Evolutionary conservation across 2,329 filamentous ascomycete genomes (phyloP).

Genomic region (Aspergillus clavatus): DNA sequence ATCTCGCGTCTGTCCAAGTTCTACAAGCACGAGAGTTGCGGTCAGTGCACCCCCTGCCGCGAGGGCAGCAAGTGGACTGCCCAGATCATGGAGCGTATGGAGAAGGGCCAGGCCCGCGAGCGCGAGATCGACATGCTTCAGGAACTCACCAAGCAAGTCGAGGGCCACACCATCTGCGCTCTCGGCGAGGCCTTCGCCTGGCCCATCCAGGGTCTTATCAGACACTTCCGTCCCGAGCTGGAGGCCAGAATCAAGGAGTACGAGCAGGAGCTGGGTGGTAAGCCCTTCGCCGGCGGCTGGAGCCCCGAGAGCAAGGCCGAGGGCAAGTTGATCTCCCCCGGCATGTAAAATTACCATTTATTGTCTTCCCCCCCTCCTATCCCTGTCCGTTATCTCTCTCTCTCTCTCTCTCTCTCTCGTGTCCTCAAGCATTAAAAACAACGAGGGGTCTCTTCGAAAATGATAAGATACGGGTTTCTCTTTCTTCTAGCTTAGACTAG

Average conservation of each 20-base stretch:
- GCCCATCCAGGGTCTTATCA: conserved; percentile 96
- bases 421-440: too few species aligned
- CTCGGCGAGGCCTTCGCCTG: conserved; percentile 97
- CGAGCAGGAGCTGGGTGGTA: conserved; percentile 65
- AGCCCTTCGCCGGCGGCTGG: conserved; percentile 84
- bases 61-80: conserved; percentile 99
- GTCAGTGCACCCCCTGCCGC: conserved; percentile 98
- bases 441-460: too few species aligned
- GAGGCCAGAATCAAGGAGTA: conserved; percentile 86
- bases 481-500: too few species aligned
- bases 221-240: conserved; percentile 94
- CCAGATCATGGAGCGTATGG: conserved; percentile 97
- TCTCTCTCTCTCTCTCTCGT: neutral
- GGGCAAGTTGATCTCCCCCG: conserved; percentile 81
- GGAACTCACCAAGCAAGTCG: conserved; percentile 98
- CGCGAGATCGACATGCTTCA: conserved; percentile 99
- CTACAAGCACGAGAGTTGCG: conserved; percentile 97
- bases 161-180: conserved; percentile 98
- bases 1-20: conserved; percentile 92
- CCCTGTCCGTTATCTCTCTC: neutral
- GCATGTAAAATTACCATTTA: conserved; percentile 55
- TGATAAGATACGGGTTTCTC: too few species aligned
- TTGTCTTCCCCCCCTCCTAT: conserved; percentile 1
- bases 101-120: conserved; percentile 80
- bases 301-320: conserved; percentile 66